phyloP scores from a whole-genome alignment of 345 rosid species.

The Syzygium aromaticum region DNA sequence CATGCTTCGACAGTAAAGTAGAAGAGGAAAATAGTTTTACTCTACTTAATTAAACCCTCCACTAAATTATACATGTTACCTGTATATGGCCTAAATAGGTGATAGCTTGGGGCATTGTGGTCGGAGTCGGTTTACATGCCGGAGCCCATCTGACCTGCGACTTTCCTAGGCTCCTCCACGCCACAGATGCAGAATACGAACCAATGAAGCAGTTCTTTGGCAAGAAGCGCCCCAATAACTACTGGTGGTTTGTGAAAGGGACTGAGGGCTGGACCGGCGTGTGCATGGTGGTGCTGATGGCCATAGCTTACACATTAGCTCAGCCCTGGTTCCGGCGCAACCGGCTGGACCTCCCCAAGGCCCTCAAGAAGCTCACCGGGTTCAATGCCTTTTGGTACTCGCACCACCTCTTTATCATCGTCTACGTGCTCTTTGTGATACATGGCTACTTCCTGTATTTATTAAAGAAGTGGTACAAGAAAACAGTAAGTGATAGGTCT shows the following conservation, averaged over 20 bases:
- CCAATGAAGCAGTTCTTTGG: slow-evolving; percentile 59
- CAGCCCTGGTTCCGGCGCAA: slow-evolving; percentile 77
- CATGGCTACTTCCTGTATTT: slow-evolving; percentile 60
- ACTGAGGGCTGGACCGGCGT: slow-evolving; percentile 70
- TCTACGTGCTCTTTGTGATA: slow-evolving; percentile 56
- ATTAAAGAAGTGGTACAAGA: slow-evolving; percentile 63
- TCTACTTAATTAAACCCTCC: background rate
- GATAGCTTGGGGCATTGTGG: slow-evolving; percentile 52
- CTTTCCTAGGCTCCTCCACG: slow-evolving; percentile 69
- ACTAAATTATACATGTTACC: background rate
- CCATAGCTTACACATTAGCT: slow-evolving; percentile 47
- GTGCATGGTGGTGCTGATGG: slow-evolving; percentile 67
- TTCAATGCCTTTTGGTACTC: slow-evolving; percentile 91
- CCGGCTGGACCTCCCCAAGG: slow-evolving; percentile 44
- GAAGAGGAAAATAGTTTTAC: background rate
- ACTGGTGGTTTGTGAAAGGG: slow-evolving; percentile 78
- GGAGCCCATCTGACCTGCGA: slow-evolving; percentile 62
- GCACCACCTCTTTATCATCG: slow-evolving; percentile 67
- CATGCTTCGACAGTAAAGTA: background rate
- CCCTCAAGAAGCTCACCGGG: slow-evolving; percentile 54
- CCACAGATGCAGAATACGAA: slow-evolving; percentile 45
- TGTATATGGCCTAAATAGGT: slow-evolving; percentile 12
- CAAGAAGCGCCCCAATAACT: slow-evolving; percentile 41
- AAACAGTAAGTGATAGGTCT: slow-evolving; percentile 34
- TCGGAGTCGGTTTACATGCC: slow-evolving; percentile 59